Percentiles rank a stretch among this genome's conserved stretches.
Evolutionary conservation across 2,329 filamentous ascomycete species (phyloP).

Genomic region (Metarhizium sp.): DNA sequence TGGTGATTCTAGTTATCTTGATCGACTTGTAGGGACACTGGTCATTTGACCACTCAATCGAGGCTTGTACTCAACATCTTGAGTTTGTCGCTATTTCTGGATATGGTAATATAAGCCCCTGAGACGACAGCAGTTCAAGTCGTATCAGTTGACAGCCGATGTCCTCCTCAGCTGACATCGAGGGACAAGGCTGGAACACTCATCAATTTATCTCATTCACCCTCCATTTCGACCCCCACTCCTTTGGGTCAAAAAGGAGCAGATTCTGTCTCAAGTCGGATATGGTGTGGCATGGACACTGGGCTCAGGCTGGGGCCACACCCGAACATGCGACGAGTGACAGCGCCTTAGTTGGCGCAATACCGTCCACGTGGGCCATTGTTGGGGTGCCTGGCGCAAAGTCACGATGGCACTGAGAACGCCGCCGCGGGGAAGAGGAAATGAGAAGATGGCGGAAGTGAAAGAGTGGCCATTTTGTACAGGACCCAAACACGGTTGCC

Average conservation of each 20-base stretch:
- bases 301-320: background rate
- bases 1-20: no score
- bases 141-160: no score
- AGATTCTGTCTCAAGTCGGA: background rate
- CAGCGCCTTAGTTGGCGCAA: background rate
- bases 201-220: no score
- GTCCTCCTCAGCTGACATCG: no score
- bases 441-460: background rate
- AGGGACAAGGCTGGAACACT: no score
- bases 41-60: no score
- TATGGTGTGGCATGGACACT: background rate
- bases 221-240: background rate
- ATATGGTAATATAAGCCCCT: no score
- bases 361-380: background rate
- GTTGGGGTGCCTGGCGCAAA: background rate
- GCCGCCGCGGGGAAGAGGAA: background rate
- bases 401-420: background rate
- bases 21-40: no score
- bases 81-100: no score
- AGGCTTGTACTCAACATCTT: no score
- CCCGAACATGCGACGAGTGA: background rate
- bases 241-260: background rate
- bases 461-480: background rate
- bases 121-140: no score
- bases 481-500: no score